Evolutionary conservation across 2,329 filamentous ascomycete species (phyloP), one percentile per base, ranked within the genome.

Genomic region (Neofusicoccum sp.): DNA sequence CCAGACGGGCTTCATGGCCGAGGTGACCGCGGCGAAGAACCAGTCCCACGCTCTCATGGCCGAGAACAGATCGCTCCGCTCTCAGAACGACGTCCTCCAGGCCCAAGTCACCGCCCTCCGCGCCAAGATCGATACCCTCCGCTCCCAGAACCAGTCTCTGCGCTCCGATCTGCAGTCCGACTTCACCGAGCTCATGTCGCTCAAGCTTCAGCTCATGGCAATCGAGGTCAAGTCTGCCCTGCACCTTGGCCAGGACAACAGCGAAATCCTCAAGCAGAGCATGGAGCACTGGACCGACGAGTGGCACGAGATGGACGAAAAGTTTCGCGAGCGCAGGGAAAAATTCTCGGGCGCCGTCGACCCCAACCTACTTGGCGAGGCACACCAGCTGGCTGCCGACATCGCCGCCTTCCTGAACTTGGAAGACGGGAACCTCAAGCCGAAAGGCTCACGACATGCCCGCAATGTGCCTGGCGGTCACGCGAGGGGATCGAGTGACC

Each of bases 151-250:
- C 57, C 73, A 76, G 53, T 66, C 66, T 9, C 64, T 78, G 49
- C 68, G 69, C 43, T 64, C 68, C 2, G 73, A 76, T 58, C 65
- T 76, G 16, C 72, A 69, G 30, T 72, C 75, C 63, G 73, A 75
- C 56, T 70, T 75, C 59, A 71, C 69, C 54, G 73, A 76, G 59
- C 65, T 77, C 20, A 67, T 77, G 38, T 75, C 71, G 57, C 63
- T 77, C 44, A 74, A 75, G 65, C 62, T 76, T 33, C 74, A 76
- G 62, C 66, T 77, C 49, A 72, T 73, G 63, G 69, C 70, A 4
- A 57, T 77, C 20, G 73, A 76, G 41, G 48, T 56, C 20, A 43
- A 49, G 31, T 61, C 41, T 33, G 59, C 59, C 24, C 47, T 43
- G 20, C 45, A 49, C 11, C 36, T 34, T 9, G 59, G 41, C 11